phyloP scores from a whole-genome alignment of 352 stramenopile genomes.

The Pythium pyrilobum region DNA sequence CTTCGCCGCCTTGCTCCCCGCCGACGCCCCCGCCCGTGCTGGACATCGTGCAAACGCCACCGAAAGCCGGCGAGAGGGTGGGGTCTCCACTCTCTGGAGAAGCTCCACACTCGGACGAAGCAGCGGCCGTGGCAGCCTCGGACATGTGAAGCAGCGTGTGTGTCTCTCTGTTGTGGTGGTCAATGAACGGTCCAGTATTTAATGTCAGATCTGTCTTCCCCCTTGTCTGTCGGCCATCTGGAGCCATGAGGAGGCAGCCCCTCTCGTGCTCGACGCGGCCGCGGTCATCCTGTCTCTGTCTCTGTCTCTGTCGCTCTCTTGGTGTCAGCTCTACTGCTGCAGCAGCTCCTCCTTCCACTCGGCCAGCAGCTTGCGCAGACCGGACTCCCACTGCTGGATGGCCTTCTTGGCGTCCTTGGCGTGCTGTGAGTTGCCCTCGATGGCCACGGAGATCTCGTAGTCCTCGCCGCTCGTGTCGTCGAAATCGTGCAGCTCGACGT shows the following conservation, averaged over 20 bases:
- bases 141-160: too few species aligned
- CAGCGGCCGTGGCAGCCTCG: too few species aligned
- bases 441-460: constrained; percentile 63
- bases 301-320: not conserved
- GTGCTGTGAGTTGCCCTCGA: constrained; percentile 38
- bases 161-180: too few species aligned
- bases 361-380: constrained; percentile 63
- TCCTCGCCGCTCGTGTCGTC: constrained; percentile 81
- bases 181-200: too few species aligned
- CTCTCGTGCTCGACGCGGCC: not conserved
- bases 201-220: too few species aligned
- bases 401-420: constrained; percentile 49
- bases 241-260: too few species aligned
- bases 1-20: not conserved
- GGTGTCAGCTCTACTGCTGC: constrained; percentile 44
- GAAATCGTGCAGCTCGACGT: constrained; percentile 81
- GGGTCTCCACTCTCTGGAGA: too few species aligned
- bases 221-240: too few species aligned
- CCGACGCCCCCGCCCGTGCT: too few species aligned
- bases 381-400: constrained; percentile 47
- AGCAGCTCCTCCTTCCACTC: constrained; percentile 75
- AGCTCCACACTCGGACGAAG: too few species aligned
- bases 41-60: too few species aligned
- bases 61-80: too few species aligned
- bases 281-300: not conserved